Base-by-base conservation (phyloP, 192 early-diverging fungal genomes). In the Coemansia sp. region DNA sequence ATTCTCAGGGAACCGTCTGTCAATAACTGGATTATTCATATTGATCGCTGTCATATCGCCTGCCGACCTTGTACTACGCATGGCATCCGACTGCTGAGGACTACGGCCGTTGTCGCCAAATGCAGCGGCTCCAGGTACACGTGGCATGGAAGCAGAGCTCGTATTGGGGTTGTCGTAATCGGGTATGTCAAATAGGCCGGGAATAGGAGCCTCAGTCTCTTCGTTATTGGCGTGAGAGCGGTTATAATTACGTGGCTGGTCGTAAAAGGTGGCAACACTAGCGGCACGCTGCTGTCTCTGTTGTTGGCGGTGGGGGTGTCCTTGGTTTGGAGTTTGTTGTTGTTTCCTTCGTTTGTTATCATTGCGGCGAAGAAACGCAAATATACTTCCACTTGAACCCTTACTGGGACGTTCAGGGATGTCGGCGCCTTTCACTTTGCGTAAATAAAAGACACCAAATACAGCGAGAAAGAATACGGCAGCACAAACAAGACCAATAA, bases 401-500 rank as follows among this genome's bases (percentile, higher is more conserved):
- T 7, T 47, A 7, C 46, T 47, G 3, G 16, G 17, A 19, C 17
- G 16, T 8, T 19, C n/a, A 7, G 47, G 47, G 5, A 21, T 21
- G 10, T 50, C 19, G 47, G 30, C 30, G 4, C 55, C 55, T 17
- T 58, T 58, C 2, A 58, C 30, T 33, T 58, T 58, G 30, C 55
- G 55, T 0, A 58, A 30, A 30, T 58, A 58, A 35, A 58, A 58
- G 5, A 58, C 55, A 2, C 30, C 55, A 17, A 58, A 33, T 0
- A 58, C 16, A 4, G 55, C 55, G 0, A 58, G 11, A 33, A 58
- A 58, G 16, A 58, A 58, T n/a, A 58, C 55, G 37, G 61, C 61
- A 2, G 61, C 61, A 23, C 37, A 42, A 11, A 32, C 61, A 9
- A 38, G 19, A 21, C 61, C 61, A 33, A 43, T 23, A 19, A 37